These are phyloP conservation scores for Hymenoscyphus fraxineus DNA, from an alignment of 2,329 filamentous ascomycete genomes.

Conservation along the genomic window DNA sequence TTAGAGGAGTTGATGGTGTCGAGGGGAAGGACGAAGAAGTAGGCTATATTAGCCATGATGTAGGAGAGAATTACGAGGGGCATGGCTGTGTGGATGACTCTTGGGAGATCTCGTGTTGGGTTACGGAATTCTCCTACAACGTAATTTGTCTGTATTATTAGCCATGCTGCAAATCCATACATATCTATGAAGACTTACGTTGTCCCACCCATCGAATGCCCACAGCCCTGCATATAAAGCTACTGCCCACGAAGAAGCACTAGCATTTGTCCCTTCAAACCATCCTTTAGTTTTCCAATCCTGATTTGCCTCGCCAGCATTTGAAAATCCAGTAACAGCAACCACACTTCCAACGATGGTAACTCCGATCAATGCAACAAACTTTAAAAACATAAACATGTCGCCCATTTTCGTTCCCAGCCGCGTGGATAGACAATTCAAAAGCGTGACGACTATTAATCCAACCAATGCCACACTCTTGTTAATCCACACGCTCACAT, in stretches of 20 bases:
- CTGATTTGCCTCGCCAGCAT: slow-evolving; percentile 67
- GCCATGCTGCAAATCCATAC: slow-evolving; percentile 8
- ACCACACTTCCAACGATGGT: slow-evolving; percentile 87
- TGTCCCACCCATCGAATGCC: slow-evolving; percentile 99
- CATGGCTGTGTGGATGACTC: slow-evolving; percentile 95
- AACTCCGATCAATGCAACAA: slow-evolving; percentile 81
- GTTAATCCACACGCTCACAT: slow-evolving; percentile 81
- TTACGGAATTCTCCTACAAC: slow-evolving; percentile 97
- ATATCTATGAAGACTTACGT: slow-evolving; percentile 56
- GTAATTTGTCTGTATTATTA: slow-evolving; percentile 74
- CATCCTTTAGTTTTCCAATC: slow-evolving; percentile 87
- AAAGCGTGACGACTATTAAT: slow-evolving; percentile 69
- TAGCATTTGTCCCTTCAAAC: slow-evolving; percentile 81
- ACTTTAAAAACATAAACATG: slow-evolving; percentile 95
- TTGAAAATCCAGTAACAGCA: slow-evolving; percentile 77
- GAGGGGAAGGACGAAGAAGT: slow-evolving; percentile 88
- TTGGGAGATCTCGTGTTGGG: slow-evolving; percentile 80
- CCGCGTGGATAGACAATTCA: slow-evolving; percentile 90
- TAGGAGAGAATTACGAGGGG: slow-evolving; percentile 89
- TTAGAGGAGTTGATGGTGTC: slow-evolving; percentile 80
- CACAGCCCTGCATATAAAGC: slow-evolving; percentile 93
- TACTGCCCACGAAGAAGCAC: slow-evolving; percentile 84
- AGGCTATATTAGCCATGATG: slow-evolving; percentile 84
- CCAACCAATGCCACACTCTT: slow-evolving; percentile 81
- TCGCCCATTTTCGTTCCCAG: slow-evolving; percentile 85